Evolutionary conservation across 148 eudicot genomes (phyloP).

Genomic region (Vaccinium macrocarpon): DNA sequence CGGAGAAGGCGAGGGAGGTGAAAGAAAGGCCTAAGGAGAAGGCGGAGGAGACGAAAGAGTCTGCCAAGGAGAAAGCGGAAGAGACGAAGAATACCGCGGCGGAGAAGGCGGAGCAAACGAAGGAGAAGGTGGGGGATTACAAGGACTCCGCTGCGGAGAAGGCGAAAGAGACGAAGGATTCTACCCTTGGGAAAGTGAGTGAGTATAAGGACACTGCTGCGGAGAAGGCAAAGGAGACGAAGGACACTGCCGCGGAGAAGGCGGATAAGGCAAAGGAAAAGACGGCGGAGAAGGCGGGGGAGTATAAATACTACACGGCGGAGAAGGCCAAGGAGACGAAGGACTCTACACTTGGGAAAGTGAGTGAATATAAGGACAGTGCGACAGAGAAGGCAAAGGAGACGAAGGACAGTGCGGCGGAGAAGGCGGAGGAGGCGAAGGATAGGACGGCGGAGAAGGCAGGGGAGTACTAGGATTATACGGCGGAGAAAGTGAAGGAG

Average conservation of each 20-base stretch:
- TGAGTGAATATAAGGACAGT: too few relatives aligned
- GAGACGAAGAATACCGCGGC: background rate
- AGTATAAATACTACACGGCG: background rate
- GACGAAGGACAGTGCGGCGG: background rate
- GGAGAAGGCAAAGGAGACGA: slow-evolving; percentile 14
- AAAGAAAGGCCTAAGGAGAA: background rate
- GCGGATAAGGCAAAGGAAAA: slow-evolving; percentile 9
- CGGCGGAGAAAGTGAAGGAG: slow-evolving; percentile 15
- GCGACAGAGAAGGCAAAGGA: too few relatives aligned
- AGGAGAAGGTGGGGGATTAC: slow-evolving; percentile 17
- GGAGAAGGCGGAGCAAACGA: slow-evolving; percentile 20
- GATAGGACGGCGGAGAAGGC: background rate
- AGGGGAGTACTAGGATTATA: background rate
- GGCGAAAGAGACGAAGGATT: slow-evolving; percentile 27
- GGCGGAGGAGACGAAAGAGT: background rate
- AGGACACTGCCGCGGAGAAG: slow-evolving; percentile 25
- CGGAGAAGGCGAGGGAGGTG: slow-evolving; percentile 9
- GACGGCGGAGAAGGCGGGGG: background rate
- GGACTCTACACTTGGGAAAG: slow-evolving; percentile 6
- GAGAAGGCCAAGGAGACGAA: slow-evolving; percentile 19
- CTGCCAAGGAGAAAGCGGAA: background rate
- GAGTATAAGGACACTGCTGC: slow-evolving; percentile 29
- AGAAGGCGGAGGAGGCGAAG: slow-evolving; percentile 7
- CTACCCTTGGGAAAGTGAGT: slow-evolving; percentile 13
- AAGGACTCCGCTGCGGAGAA: slow-evolving; percentile 14